A percentile compares a stretch with the other conserved stretches of the same genome.
These are phyloP conservation scores for Stereum hirsutum DNA, from an alignment of 1,284 basidiomycete species.

Conservation along the genomic window DNA sequence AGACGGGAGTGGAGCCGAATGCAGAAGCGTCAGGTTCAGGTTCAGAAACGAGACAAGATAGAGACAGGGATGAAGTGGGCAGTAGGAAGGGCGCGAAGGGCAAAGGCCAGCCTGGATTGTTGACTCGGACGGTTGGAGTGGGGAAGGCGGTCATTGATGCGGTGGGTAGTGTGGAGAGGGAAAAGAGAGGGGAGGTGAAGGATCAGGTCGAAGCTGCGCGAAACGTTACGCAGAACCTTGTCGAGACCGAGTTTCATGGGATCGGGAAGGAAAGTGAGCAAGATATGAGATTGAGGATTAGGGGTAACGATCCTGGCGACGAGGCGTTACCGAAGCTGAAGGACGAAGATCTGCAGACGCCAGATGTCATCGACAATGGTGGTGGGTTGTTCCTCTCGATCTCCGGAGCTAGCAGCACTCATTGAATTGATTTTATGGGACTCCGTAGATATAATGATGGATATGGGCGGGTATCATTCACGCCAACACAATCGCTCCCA, in stretches of 20 bases:
- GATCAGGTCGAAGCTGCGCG: conserved; percentile 18
- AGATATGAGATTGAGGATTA: too few relatives aligned
- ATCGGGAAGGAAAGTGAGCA: neutral
- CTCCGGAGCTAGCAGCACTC: conserved; percentile 3
- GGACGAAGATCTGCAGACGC: conserved; percentile 40
- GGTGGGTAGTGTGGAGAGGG: conserved; percentile 20
- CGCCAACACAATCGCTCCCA: conserved; percentile 18
- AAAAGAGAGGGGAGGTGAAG: conserved; percentile 17
- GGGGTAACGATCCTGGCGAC: conserved; percentile 35
- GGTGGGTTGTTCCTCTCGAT: conserved; percentile 29
- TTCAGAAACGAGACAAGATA: neutral
- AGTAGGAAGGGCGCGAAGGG: neutral
- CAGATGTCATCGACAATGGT: conserved; percentile 60
- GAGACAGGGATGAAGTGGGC: conserved; percentile 2
- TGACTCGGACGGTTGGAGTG: conserved; percentile 18
- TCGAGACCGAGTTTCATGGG: neutral
- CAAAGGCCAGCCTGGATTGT: conserved; percentile 8
- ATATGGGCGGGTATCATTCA: conserved; percentile 60
- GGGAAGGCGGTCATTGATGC: conserved; percentile 22
- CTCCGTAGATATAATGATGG: conserved; percentile 62
- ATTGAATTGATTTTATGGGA: too few relatives aligned
- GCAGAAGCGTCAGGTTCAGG: neutral
- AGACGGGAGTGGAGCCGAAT: conserved; percentile 15
- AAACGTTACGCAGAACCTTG: conserved; percentile 12
- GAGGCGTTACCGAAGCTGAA: conserved; percentile 38